Evolutionary conservation across 805 yeast genomes (phyloP), one percentile per base, ranked within the genome.

Genomic region (Nakazawaea pomicola): DNA sequence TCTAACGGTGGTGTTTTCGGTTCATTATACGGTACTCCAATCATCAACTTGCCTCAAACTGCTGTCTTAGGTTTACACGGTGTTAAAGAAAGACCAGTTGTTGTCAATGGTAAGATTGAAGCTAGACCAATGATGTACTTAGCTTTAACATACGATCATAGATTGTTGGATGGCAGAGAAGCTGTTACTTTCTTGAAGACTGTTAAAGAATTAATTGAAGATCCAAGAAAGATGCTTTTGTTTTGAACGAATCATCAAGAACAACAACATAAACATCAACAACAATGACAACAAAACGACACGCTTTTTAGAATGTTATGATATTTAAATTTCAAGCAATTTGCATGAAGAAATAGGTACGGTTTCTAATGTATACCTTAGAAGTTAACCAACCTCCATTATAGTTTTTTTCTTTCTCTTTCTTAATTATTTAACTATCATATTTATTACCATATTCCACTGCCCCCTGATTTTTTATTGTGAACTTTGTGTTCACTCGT

Each of bases 1-100:
- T 93, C 98, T 42, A 93, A 93, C 72, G 99, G 99, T 64, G 99
- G 99, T 67, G 96, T 93, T 44, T 93, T 93, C 58, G 99, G 99
- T 50, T 93, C 98, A 19, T 74, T 93, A 52, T 88, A 84, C 65
- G 99, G 99, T 64, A 93, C 99, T 40, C 99, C 99, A 58, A 93
- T 93, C 67, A 91, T 93, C 64, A 93, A 93, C 78, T 69, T 85
- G 78, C 99, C 99, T 41, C 99, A 93, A 72, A 89, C 96, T 45
- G 97, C 98, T 33, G 99, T 93, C 18, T 76, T 93, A 55, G 99
- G 99, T 55, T 78, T 93, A 61, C 99, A 93, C 58, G 98, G 97
- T 67, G 84, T 87, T 54, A 93, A 93, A 74, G 91, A 93, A 66
- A 89, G 98, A 75, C 93, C 98, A 33, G 96, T 93, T 46, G 91